A percentile compares a stretch with the other conserved stretches of the same genome.
Evolutionary conservation across 305 asterid genomes (phyloP).

Genomic region (Coffea humblotiana): DNA sequence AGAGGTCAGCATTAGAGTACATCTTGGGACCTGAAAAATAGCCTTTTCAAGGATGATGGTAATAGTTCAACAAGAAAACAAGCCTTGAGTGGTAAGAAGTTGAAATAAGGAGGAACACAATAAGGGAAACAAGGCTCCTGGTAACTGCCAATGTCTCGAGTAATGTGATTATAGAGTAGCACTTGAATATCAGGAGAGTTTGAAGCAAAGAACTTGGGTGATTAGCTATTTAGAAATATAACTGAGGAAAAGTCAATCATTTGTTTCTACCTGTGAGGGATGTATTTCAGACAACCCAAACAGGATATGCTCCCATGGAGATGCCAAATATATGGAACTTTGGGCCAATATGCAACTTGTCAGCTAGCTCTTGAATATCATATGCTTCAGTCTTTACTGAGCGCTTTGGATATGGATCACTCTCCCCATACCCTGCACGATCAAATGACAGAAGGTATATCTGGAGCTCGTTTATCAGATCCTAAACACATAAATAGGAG

Average conservation of each 20-base stretch:
- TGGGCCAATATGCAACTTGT: constrained; percentile 61
- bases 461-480: constrained; percentile 42
- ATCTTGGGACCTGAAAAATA: not conserved
- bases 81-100: not conserved
- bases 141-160: not conserved
- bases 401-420: constrained; percentile 63
- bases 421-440: constrained; percentile 84
- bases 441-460: constrained; percentile 55
- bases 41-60: not conserved
- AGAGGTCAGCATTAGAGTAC: not conserved
- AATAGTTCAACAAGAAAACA: not conserved
- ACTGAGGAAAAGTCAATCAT: not conserved
- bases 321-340: constrained; percentile 58
- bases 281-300: constrained; percentile 61
- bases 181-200: not conserved
- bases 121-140: not conserved
- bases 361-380: constrained; percentile 77
- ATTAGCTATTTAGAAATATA: not conserved
- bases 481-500: constrained; percentile 32
- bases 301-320: constrained; percentile 62
- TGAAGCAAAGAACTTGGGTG: not conserved
- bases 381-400: constrained; percentile 69
- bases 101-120: not conserved
- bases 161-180: not conserved
- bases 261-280: constrained; percentile 64